phyloP scores from a whole-genome alignment of 331 rosid species.

The Dryas integrifolia region DNA sequence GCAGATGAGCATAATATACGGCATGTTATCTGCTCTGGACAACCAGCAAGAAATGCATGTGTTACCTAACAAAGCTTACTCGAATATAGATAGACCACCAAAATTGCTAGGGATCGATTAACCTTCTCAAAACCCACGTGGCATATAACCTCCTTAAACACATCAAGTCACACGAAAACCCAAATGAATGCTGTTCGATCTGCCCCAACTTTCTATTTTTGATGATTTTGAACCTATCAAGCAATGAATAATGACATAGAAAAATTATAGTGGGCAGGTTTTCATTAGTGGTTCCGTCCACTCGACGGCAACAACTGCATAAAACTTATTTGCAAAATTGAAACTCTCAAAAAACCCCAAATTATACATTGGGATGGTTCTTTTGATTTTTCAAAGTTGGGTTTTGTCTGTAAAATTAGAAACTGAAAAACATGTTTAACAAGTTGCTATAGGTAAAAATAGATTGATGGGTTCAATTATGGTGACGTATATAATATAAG shows the following conservation, averaged over 20 bases:
- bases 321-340: neutral
- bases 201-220: too few species aligned
- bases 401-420: too few species aligned
- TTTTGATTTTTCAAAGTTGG: too few species aligned
- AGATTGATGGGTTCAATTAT: neutral
- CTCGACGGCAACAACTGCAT: neutral
- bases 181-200: too few species aligned
- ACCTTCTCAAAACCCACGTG: slow-evolving; percentile 4
- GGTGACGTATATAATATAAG: neutral
- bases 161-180: too few species aligned
- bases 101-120: neutral
- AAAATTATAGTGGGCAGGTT: neutral
- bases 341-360: neutral
- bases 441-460: too few species aligned
- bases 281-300: neutral
- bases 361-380: too few species aligned
- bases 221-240: too few species aligned
- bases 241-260: neutral
- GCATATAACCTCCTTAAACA: neutral
- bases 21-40: neutral
- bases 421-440: too few species aligned
- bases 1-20: slow-evolving; percentile 5
- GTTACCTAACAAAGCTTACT: slow-evolving; percentile 10
- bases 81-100: slow-evolving; percentile 3
- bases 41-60: slow-evolving; percentile 8